Conservation (phyloP, 2,329 filamentous ascomycete species). For the Colletotrichum orchidophilum region DNA sequence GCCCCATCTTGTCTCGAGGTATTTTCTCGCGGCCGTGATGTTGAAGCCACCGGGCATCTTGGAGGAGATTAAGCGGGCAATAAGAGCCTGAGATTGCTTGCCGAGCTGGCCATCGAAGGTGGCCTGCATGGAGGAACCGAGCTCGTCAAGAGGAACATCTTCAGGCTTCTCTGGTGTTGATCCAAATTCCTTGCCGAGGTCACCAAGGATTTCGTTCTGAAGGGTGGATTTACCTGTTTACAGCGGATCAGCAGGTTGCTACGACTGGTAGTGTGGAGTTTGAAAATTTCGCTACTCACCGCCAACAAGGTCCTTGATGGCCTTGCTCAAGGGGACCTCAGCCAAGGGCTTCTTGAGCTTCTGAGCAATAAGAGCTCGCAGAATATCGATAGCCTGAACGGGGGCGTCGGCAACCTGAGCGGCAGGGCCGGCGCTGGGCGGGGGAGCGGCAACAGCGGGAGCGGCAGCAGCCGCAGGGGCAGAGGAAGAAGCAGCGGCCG, state of each 20-base stretch:
- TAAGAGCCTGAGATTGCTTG: constrained; percentile 92
- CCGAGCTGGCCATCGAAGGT: constrained; percentile 99
- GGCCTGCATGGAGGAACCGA: constrained; percentile 93
- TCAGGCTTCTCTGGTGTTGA: constrained; percentile 98
- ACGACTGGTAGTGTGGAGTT: neutral
- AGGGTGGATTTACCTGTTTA: constrained; percentile 90
- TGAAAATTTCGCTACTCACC: constrained; percentile 65
- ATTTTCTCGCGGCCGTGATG: constrained; percentile 94
- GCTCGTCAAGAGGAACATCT: constrained; percentile 94
- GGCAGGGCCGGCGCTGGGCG: constrained; percentile 83
- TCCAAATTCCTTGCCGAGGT: constrained; percentile 97
- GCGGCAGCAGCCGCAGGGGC: constrained; percentile 60
- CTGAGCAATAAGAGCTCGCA: constrained; percentile 90
- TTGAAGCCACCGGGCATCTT: constrained; percentile 99
- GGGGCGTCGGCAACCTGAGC: constrained; percentile 87
- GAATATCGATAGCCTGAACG: constrained; percentile 87
- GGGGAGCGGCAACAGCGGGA: constrained; percentile 64
- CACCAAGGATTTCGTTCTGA: constrained; percentile 98
- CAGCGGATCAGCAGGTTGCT: neutral
- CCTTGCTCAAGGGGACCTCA: constrained; percentile 93
- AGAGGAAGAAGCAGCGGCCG: constrained; percentile 49
- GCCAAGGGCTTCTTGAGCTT: constrained; percentile 95
- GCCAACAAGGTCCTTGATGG: constrained; percentile 98
- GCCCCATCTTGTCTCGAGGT: constrained; percentile 94
- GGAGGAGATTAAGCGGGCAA: constrained; percentile 94